A percentile compares a stretch with the other conserved stretches of the same genome.
Evolutionary conservation across 805 yeast species (phyloP).

Genomic region (Candida easanensis): DNA sequence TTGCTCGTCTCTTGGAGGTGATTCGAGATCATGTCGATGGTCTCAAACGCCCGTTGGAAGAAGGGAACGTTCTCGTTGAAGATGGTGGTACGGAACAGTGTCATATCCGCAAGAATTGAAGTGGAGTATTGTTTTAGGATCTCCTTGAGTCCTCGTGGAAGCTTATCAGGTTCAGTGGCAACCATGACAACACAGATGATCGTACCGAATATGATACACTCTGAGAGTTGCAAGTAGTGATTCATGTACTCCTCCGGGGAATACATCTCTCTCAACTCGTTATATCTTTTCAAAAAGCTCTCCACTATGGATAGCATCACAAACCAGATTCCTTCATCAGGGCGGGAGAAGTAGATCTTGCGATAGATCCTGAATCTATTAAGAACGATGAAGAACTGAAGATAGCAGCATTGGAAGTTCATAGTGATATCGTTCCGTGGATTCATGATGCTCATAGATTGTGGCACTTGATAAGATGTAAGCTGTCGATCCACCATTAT

Average conservation of each 20-base stretch:
- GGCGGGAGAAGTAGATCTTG: constrained; percentile 14
- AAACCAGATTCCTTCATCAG: constrained; percentile 20
- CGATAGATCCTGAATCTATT: constrained; percentile 19
- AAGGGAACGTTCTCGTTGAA: constrained; percentile 21
- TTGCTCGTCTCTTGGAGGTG: constrained; percentile 3
- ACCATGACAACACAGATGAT: constrained; percentile 13
- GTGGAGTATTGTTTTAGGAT: constrained; percentile 14
- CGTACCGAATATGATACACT: constrained; percentile 13
- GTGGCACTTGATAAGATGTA: constrained; percentile 18
- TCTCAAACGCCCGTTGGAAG: constrained; percentile 16
- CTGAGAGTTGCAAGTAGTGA: constrained; percentile 16
- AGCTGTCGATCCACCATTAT: constrained; percentile 22
- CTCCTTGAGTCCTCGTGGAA: constrained; percentile 15
- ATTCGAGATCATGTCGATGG: constrained; percentile 3
- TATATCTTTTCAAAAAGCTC: constrained; percentile 20
- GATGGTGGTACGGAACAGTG: constrained; percentile 6
- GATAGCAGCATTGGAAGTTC: constrained; percentile 21
- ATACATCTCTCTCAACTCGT: constrained; percentile 14
- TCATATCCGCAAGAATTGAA: constrained; percentile 11
- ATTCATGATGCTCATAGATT: constrained; percentile 10
- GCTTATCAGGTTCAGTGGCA: constrained; percentile 12
- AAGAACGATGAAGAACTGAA: constrained; percentile 16
- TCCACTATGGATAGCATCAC: constrained; percentile 23
- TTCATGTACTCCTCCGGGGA: constrained; percentile 14
- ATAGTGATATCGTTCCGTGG: constrained; percentile 16